These are phyloP conservation scores for Blumeriella jaapii DNA, from an alignment of 2,329 filamentous ascomycete species.

Conservation along the genomic window DNA sequence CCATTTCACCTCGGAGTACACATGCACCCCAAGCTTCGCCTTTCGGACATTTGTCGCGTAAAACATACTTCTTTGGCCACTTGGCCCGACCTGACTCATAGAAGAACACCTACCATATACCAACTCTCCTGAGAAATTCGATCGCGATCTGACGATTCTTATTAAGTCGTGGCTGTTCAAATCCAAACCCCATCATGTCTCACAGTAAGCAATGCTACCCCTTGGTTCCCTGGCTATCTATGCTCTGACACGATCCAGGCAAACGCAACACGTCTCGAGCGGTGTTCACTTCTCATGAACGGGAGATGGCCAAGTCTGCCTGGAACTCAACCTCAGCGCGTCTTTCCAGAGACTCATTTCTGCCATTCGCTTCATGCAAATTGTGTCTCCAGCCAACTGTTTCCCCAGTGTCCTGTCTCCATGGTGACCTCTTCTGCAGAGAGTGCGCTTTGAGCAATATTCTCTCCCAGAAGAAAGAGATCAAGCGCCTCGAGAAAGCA, in stretches of 20 bases:
- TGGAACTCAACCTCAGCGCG: conserved; percentile 80
- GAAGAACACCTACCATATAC: no score
- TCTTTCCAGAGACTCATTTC: conserved; percentile 79
- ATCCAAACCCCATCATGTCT: conserved; percentile 30
- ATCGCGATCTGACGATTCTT: no score
- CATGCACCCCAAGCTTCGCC: no score
- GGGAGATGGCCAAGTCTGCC: conserved; percentile 64
- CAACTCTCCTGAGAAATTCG: no score
- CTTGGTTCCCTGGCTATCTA: background rate
- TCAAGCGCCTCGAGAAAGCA: conserved; percentile 64
- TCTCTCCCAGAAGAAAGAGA: conserved; percentile 83
- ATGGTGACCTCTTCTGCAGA: conserved; percentile 86
- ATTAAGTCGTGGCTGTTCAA: no score
- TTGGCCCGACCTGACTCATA: no score
- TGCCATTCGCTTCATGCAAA: conserved; percentile 80
- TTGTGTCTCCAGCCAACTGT: conserved; percentile 75
- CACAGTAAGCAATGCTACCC: conserved; percentile 33
- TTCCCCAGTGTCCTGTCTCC: conserved; percentile 71
- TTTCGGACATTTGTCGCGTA: no score
- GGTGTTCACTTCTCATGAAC: conserved; percentile 90
- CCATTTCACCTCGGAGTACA: no score
- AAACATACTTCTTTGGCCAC: no score
- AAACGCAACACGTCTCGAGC: conserved; percentile 87
- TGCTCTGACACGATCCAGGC: conserved; percentile 30
- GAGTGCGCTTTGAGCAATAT: conserved; percentile 89